Evolutionary conservation across 441 rosid genomes (phyloP), one percentile per base, ranked within the genome.

Genomic region (Pelargonium myrrhifolium): DNA sequence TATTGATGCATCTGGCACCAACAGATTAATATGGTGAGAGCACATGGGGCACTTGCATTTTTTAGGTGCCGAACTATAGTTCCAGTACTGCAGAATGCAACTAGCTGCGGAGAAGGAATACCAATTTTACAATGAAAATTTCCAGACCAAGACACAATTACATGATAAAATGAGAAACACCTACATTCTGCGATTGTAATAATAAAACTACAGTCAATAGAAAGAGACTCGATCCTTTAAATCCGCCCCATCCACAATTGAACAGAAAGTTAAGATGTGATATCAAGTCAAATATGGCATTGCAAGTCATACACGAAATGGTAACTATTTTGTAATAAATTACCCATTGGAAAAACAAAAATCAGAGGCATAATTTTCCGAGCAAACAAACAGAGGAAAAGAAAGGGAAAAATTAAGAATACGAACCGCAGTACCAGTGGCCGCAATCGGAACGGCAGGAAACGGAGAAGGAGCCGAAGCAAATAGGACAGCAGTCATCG

Each of bases 21-120:
- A 68, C 78, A 69, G 83, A 53, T 79, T 77, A 47, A 90, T 88
- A 53, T 76, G 74, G 5, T 77, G 71, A 63, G 85, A 77, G 73
- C 97, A 90, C 95, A 90, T 86, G 22, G 97, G 97, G 72, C 95
- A 90, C 83, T 88, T 90, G 75, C 95, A 87, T 67, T 95, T 95
- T 71, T 68, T 84, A 14, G 91, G 82, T 49, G 87, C 81, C 15
- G 95, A 82, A 31, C 86, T 80, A 66, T 90, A 90, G 76, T 82
- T 90, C 97, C 95, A 90, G 59, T 80, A 86, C 78, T 86, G 93
- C 87, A 88, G 73, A 65, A 90, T 87, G 81, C 93, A 90, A 58
- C 74, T 79, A 17, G 82, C 97, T 90, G 84, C 77, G 75, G 24
- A 66, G 51, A 22, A 68, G 56, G 14, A 64, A 53, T 62, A 14